Conservation (phyloP, 495 filamentous ascomycete species). For the Beverwykella pulmonaria region DNA sequence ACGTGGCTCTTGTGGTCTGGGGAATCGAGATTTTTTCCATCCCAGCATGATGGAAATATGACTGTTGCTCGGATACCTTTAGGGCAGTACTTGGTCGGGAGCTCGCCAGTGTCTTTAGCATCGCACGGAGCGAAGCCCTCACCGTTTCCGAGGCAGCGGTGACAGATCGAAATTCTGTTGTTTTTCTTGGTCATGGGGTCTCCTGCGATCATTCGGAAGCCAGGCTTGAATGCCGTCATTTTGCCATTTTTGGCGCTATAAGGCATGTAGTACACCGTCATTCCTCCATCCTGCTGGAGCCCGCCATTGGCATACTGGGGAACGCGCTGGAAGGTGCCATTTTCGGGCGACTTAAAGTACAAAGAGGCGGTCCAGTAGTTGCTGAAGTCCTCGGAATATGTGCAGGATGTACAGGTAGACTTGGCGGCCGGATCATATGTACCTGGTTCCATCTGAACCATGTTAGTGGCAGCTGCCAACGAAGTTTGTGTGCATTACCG, state of each 20-base stretch:
- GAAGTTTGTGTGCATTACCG: slow-evolving; percentile 7
- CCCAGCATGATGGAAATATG: slow-evolving; percentile 38
- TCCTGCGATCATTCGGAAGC: slow-evolving; percentile 59
- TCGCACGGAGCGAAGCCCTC: slow-evolving; percentile 38
- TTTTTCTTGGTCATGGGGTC: slow-evolving; percentile 52
- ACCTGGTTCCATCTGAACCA: slow-evolving; percentile 29
- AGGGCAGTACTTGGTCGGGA: slow-evolving; percentile 48
- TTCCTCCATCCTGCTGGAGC: slow-evolving; percentile 53
- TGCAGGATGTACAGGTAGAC: slow-evolving; percentile 36
- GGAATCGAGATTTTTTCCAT: slow-evolving; percentile 35
- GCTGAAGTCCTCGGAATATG: slow-evolving; percentile 30
- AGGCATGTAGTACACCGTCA: slow-evolving; percentile 58
- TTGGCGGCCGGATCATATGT: slow-evolving; percentile 17
- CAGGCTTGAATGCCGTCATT: slow-evolving; percentile 51
- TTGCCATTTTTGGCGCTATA: slow-evolving; percentile 48
- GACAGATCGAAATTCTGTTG: slow-evolving; percentile 54
- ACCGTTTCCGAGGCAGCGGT: slow-evolving; percentile 39
- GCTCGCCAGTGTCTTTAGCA: slow-evolving; percentile 27
- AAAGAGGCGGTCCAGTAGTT: slow-evolving; percentile 60
- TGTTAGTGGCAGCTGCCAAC: slow-evolving; percentile 8
- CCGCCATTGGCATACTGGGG: slow-evolving; percentile 54
- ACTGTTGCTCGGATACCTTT: slow-evolving; percentile 45
- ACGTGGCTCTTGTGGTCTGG: slow-evolving; percentile 37
- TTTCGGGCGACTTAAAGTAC: slow-evolving; percentile 53
- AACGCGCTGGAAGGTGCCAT: slow-evolving; percentile 54